phyloP scores from a whole-genome alignment of 1,139 yeast species.

The Lodderomyces theae region DNA sequence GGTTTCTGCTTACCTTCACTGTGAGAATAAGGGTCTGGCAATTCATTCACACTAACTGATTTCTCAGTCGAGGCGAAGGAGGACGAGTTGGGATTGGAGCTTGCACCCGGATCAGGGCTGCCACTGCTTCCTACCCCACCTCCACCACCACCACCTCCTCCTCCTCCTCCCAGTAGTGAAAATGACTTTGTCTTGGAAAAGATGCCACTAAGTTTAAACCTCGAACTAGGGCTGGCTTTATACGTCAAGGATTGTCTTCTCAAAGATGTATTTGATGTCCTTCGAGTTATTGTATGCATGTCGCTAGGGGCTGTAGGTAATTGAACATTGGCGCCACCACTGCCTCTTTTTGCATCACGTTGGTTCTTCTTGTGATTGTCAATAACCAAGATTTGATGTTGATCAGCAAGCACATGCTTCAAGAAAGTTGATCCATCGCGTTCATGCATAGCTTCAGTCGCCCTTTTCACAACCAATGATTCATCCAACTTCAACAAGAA shows the following conservation, averaged over 20 bases:
- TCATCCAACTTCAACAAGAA: constrained; percentile 45
- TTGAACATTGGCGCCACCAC: constrained; percentile 1
- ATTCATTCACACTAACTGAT: constrained; percentile 49
- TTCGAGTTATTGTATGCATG: constrained; percentile 22
- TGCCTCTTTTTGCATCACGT: constrained; percentile 16
- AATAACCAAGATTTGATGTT: constrained; percentile 30
- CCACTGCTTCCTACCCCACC: too few species aligned
- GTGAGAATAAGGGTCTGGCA: constrained; percentile 53
- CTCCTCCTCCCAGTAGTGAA: constrained; percentile 21
- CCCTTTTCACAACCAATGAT: constrained; percentile 27
- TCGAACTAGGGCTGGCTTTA: constrained; percentile 36
- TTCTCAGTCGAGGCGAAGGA: constrained; percentile 37
- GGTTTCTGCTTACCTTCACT: constrained; percentile 55
- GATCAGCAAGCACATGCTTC: constrained; percentile 32
- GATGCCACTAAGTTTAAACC: constrained; percentile 46
- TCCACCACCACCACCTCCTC: constrained; percentile 15
- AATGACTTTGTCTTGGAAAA: constrained; percentile 41
- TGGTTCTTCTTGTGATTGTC: constrained; percentile 37
- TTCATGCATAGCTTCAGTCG: constrained; percentile 21
- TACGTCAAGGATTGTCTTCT: constrained; percentile 44
- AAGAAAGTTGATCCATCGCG: constrained; percentile 31
- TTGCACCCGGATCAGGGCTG: too few species aligned
- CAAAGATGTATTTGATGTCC: constrained; percentile 31
- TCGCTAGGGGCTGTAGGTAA: background rate
- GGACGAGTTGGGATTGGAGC: too few species aligned